Evolutionary conservation across 208 protist species (phyloP).

Genomic region (Acanthamoeba sp.): DNA sequence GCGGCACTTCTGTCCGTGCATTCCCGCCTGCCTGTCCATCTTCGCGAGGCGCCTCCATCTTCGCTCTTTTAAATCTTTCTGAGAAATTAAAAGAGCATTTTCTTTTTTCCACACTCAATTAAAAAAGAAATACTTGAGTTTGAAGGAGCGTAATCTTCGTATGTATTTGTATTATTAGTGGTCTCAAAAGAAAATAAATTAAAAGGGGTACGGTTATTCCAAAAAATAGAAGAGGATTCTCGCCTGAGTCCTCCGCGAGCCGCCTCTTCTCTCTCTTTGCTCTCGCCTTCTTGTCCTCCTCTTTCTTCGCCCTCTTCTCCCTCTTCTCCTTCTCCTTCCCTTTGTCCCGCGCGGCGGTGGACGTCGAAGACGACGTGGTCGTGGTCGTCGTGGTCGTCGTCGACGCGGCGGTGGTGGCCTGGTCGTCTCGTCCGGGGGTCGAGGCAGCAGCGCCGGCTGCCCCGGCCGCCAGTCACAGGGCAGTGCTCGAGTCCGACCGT

Average conservation of each 20-base stretch:
- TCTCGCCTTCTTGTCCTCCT: not conserved
- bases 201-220: no score
- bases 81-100: no score
- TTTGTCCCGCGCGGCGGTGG: not conserved
- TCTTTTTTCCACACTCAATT: no score
- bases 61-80: no score
- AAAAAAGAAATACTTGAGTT: no score
- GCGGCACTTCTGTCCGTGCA: no score
- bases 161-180: no score
- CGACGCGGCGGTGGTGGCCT: not conserved
- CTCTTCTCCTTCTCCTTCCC: not conserved
- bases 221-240: not conserved
- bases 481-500: not conserved
- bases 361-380: not conserved
- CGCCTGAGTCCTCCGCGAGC: not conserved
- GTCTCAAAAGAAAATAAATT: no score
- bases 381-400: not conserved
- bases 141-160: no score
- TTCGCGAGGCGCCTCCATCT: no score
- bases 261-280: not conserved
- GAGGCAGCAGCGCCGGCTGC: constrained; percentile 6
- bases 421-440: not conserved
- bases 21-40: no score
- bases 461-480: not conserved
- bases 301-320: not conserved